Conservation (phyloP, 2,329 filamentous ascomycete genomes). For the Graphiopsis chlorocephala region DNA sequence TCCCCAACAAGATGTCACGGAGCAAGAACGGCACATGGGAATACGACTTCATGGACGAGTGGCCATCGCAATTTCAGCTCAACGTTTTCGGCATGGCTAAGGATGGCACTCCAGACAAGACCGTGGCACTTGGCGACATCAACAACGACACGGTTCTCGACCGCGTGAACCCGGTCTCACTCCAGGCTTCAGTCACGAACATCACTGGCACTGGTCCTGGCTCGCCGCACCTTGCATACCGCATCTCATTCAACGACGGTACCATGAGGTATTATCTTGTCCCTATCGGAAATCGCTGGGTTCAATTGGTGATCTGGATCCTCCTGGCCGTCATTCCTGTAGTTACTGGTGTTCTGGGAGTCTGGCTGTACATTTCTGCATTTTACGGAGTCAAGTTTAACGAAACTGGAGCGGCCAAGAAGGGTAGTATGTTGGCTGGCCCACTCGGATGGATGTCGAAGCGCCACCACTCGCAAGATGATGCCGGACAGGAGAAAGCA, state of each 20-base stretch:
- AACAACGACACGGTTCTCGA: constrained; percentile 60
- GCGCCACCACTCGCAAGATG: constrained; percentile 22
- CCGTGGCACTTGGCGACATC: constrained; percentile 61
- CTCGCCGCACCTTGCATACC: constrained; percentile 55
- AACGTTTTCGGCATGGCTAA: constrained; percentile 67
- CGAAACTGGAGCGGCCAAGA: constrained; percentile 53
- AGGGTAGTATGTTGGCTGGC: constrained; percentile 36
- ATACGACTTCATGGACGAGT: constrained; percentile 62
- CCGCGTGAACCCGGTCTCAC: constrained; percentile 58
- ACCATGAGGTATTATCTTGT: constrained; percentile 52
- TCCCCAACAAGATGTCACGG: constrained; percentile 53
- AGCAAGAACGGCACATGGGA: constrained; percentile 53
- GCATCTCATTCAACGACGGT: constrained; percentile 55
- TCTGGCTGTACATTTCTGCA: constrained; percentile 57
- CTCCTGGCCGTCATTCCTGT: constrained; percentile 57
- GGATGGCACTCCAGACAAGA: constrained; percentile 60
- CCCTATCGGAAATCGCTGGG: constrained; percentile 53
- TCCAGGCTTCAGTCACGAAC: constrained; percentile 57
- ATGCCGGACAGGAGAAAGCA: constrained; percentile 17
- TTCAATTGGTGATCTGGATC: constrained; percentile 55
- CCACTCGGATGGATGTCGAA: constrained; percentile 13
- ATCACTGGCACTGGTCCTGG: constrained; percentile 54
- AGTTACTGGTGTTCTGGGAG: constrained; percentile 47
- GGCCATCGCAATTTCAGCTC: constrained; percentile 60
- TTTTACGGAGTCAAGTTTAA: constrained; percentile 66